Evolutionary conservation across 1,139 yeast species (phyloP).

Genomic region (Diutina mesorugosa): DNA sequence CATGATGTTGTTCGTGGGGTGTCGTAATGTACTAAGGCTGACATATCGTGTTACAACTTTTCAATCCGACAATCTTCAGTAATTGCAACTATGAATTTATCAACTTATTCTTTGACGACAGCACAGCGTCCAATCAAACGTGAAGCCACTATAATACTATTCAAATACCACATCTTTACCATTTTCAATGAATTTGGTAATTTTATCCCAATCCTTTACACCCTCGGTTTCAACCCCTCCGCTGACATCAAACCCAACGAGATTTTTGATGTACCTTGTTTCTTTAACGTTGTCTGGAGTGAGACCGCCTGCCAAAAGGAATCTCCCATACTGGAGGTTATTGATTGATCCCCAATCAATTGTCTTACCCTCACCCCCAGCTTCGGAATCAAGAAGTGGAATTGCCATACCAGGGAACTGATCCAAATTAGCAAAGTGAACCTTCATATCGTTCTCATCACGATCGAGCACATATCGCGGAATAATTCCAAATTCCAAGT

Average conservation of each 20-base stretch:
- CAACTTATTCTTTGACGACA: too few species aligned
- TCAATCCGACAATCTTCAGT: too few species aligned
- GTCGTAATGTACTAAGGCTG: too few species aligned
- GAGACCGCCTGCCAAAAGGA: slow-evolving; percentile 82
- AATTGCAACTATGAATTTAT: too few species aligned
- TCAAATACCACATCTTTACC: not conserved
- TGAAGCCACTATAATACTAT: too few species aligned
- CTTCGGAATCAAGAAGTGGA: slow-evolving; percentile 73
- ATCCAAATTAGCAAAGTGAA: slow-evolving; percentile 8
- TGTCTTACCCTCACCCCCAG: slow-evolving; percentile 80
- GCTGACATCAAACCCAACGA: slow-evolving; percentile 87
- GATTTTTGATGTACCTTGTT: slow-evolving; percentile 36
- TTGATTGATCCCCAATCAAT: slow-evolving; percentile 50
- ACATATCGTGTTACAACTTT: too few species aligned
- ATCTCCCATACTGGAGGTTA: slow-evolving; percentile 26
- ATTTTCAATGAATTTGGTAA: not conserved
- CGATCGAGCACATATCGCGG: slow-evolving; percentile 56
- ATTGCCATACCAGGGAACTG: slow-evolving; percentile 10
- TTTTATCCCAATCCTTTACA: not conserved
- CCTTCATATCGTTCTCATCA: slow-evolving; percentile 19
- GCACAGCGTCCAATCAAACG: too few species aligned
- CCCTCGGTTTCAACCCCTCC: slow-evolving; percentile 53
- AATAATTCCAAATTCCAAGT: slow-evolving; percentile 46
- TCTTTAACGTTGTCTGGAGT: slow-evolving; percentile 53
- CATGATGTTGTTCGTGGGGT: too few species aligned